Percentiles rank a stretch among this genome's conserved stretches.
Evolutionary conservation across 352 stramenopile species (phyloP).

Genomic region (Globisporangium barbulae): DNA sequence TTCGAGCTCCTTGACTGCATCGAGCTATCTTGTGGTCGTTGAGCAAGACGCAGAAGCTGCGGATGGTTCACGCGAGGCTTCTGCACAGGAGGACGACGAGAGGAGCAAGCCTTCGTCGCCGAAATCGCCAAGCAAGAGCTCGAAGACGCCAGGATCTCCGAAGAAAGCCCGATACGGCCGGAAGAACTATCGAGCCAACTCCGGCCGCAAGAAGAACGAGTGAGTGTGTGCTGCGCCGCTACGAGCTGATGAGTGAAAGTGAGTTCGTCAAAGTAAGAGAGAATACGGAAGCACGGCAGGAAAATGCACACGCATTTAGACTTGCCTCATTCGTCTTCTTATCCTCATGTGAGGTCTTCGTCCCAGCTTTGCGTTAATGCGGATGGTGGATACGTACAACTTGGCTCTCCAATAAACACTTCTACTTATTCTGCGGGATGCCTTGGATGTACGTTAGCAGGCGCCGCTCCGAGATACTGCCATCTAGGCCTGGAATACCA

Average conservation of each 20-base stretch:
- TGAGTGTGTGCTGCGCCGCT: constrained; percentile 13
- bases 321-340: constrained; percentile 15
- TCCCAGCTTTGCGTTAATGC: background rate
- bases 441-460: constrained; percentile 79
- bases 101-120: constrained; percentile 10
- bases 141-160: constrained; percentile 25
- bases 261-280: background rate
- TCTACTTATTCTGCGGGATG: constrained; percentile 57
- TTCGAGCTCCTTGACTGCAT: background rate
- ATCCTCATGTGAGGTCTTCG: constrained; percentile 6
- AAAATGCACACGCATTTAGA: constrained; percentile 7
- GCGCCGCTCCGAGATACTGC: constrained; percentile 73
- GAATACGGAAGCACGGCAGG: background rate
- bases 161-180: constrained; percentile 67
- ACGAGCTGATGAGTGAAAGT: background rate
- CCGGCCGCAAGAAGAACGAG: constrained; percentile 48
- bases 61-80: background rate
- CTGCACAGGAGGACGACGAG: background rate
- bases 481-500: constrained; percentile 76
- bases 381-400: constrained; percentile 6
- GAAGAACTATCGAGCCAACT: constrained; percentile 76
- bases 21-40: constrained; percentile 9
- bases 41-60: background rate
- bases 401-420: constrained; percentile 15
- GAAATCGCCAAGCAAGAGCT: constrained; percentile 35